Base-by-base conservation (phyloP, 768 basidiomycete species). In the Mycena sanguinolenta region DNA sequence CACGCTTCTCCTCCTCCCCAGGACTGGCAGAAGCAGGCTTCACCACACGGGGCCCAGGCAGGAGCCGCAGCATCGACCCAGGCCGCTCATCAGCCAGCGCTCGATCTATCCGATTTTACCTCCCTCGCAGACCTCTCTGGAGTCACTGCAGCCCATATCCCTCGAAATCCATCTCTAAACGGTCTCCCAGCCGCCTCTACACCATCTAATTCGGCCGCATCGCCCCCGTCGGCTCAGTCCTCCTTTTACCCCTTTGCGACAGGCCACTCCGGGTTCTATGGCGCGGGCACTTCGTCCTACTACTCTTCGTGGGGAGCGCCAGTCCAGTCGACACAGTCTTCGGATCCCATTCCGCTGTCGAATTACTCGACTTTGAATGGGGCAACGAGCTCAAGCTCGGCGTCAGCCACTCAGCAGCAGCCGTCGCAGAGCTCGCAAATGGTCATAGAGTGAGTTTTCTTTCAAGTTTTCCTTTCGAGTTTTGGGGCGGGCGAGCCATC, bases 381-480 rank as follows among this genome's bases (percentile, higher is more conserved):
- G 25, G 72, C 81, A 79, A 66, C 73, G 73, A 63, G 73, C 76
- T 44, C 78, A 36, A 74, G 19, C 75, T 68, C 76, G 73, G 73
- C 75, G 68, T 49, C 77, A 74, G 65, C 63, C 77, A 38, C 80
- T 82, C 58, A 66, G 16, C 57, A 67, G 49, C 64, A 57, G 36
- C 58, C 64, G 49, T 63, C 53, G 30, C 65, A 58, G 60, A 55
- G 78, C 12, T 69, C 81, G 1, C 81, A 82, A 44, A 86, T 92
- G 82, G 86, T 91, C 77, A 93, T 94, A 71, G 92, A 94, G 92
- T 94, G 79, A 58, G 92, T 86, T 27, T 67, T n/a, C n/a, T n/a
- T 36, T 58, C 28, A 61, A n/a, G n/a, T n/a, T n/a, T n/a, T n/a
- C n/a, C n/a, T n/a, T 72, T 67, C 63, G 44, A 23, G 3, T 60